These are phyloP conservation scores for Trichoderma brevicompactum DNA, from an alignment of 2,329 filamentous ascomycete genomes.

Conservation along the genomic window DNA sequence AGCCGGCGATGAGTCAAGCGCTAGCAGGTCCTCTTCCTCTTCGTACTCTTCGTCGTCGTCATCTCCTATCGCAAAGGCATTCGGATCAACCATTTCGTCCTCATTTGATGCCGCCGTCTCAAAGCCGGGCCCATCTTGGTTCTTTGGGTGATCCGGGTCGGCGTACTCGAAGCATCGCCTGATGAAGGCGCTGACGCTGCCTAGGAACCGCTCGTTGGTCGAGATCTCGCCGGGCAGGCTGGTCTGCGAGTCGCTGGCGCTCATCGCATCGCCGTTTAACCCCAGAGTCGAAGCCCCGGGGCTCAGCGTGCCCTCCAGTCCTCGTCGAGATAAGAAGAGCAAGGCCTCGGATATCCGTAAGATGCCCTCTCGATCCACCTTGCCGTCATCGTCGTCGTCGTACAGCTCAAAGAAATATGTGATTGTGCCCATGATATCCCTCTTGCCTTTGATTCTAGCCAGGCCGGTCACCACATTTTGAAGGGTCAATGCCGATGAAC, in stretches of 20 bases:
- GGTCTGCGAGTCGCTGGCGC: slow-evolving; percentile 41
- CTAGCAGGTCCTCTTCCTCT: slow-evolving; percentile 64
- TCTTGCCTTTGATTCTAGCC: slow-evolving; percentile 87
- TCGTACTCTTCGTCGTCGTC: slow-evolving; percentile 69
- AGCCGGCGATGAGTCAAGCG: slow-evolving; percentile 56
- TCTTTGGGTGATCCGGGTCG: slow-evolving; percentile 80
- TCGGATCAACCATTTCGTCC: slow-evolving; percentile 42
- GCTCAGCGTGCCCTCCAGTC: slow-evolving; percentile 74
- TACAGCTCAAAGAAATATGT: slow-evolving; percentile 98
- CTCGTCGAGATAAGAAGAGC: slow-evolving; percentile 87
- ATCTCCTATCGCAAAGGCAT: slow-evolving; percentile 76
- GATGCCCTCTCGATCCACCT: slow-evolving; percentile 93
- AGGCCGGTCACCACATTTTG: slow-evolving; percentile 92
- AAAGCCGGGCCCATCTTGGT: slow-evolving; percentile 49
- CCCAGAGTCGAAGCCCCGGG: slow-evolving; percentile 64
- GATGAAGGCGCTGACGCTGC: slow-evolving; percentile 94
- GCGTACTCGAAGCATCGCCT: slow-evolving; percentile 97
- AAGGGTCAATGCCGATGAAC: slow-evolving; percentile 75
- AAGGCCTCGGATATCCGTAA: slow-evolving; percentile 91
- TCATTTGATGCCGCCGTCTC: slow-evolving; percentile 11
- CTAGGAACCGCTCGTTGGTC: slow-evolving; percentile 85
- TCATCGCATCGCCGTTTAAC: slow-evolving; percentile 47
- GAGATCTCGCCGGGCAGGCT: slow-evolving; percentile 57
- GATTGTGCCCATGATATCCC: slow-evolving; percentile 97
- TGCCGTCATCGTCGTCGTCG: slow-evolving; percentile 88